phyloP scores from a whole-genome alignment of 768 basidiomycete genomes.

The Lactarius tabidus region DNA sequence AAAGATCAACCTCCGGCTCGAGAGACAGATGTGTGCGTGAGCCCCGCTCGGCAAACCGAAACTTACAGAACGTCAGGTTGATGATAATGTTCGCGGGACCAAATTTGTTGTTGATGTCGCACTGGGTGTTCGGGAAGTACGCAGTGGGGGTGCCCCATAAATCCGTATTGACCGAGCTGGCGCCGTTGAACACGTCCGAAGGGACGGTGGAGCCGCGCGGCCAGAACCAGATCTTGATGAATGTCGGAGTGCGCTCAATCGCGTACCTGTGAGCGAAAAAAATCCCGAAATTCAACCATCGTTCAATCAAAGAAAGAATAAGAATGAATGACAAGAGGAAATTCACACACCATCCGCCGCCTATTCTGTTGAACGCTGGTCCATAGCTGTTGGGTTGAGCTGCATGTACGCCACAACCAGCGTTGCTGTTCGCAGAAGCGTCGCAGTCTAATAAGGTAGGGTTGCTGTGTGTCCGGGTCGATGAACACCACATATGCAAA shows the following conservation, averaged over 20 bases:
- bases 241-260: constrained; percentile 51
- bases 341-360: constrained; percentile 55
- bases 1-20: neutral
- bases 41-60: neutral
- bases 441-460: constrained; percentile 47
- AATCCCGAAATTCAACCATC: neutral
- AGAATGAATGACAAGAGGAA: neutral
- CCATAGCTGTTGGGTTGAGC: constrained; percentile 47
- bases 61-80: constrained; percentile 65
- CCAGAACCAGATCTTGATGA: constrained; percentile 74
- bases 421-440: constrained; percentile 43
- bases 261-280: constrained; percentile 47
- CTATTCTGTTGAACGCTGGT: constrained; percentile 51
- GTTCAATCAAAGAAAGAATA: neutral
- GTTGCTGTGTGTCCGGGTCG: constrained; percentile 27
- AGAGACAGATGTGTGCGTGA: neutral
- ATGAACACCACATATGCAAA: neutral
- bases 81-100: constrained; percentile 60
- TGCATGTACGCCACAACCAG: constrained; percentile 52
- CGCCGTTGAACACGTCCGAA: constrained; percentile 42
- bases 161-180: constrained; percentile 42
- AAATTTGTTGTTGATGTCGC: constrained; percentile 54
- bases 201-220: constrained; percentile 47
- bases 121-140: constrained; percentile 56
- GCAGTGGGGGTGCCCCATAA: constrained; percentile 60